Evolutionary conservation across 2,329 filamentous ascomycete genomes (phyloP), one percentile per base, ranked within the genome.

Genomic region (Aspergillus sp.): DNA sequence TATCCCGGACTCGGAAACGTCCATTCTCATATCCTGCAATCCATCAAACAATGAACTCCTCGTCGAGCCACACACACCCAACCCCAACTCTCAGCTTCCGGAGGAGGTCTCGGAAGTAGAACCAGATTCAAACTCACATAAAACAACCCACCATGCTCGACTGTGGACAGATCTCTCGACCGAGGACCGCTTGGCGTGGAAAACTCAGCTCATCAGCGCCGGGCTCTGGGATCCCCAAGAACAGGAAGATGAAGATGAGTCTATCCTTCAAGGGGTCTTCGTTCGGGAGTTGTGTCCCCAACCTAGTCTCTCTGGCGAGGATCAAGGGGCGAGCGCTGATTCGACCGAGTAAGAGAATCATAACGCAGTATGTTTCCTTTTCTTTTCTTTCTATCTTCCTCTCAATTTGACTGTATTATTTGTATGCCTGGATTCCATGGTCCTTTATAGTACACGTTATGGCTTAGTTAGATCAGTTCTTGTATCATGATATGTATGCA

Each of bases 11-110:
- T 42, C 51, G 26, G 38, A 51, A 24, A 13, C 68, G 34, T 63
- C 60, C 39, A 56, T 71, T 20, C 65, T 70, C 34, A 63, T 71
- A 18, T 63, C 61, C 9, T 68, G 64, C 39, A 47, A 57, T 12
- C 42, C 58, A 5, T 51, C 49, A 32, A 62, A 63, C 5, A 65
- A 68, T 44, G 53, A 66, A 32, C 64, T 70, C 2, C 42, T 69
- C 26, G 49, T 69, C 39, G 68, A 71, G 36, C 43, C 51, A n/a
- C 34, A 53, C 22, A 41, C 20, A 2, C 51, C 51, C 4, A 39
- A 53, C n/a, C 42, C 20, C 13, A 20, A 18, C 17, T 20, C 51
- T n/a, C n/a, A 2, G 15, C 15, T 48, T 11, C 26, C 43, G 6
- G 51, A 47, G 11, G 32, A 38, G 20, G 51, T 11, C 8, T 53